These are phyloP conservation scores for Cubamyces sp. DNA, from an alignment of 768 basidiomycete genomes.

Conservation along the genomic window DNA sequence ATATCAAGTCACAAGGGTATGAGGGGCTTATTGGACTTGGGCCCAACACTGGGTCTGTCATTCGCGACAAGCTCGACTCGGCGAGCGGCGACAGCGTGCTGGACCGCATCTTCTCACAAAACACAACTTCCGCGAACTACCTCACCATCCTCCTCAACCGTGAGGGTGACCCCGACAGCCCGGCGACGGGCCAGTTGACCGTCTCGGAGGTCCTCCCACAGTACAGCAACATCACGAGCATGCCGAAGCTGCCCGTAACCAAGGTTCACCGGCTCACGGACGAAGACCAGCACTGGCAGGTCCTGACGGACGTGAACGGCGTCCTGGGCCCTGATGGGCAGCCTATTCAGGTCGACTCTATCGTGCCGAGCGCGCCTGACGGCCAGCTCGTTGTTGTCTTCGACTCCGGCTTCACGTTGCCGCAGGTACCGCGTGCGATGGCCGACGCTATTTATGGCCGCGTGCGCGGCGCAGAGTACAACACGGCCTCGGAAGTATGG, in stretches of 20 bases:
- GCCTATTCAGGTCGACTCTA: conserved; percentile 60
- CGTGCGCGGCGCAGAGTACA: conserved; percentile 73
- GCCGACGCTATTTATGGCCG: conserved; percentile 83
- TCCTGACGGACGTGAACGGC: conserved; percentile 66
- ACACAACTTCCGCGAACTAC: conserved; percentile 60
- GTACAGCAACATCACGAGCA: conserved; percentile 60
- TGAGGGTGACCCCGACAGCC: conserved; percentile 52
- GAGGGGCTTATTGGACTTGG: conserved; percentile 78
- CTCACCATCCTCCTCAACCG: conserved; percentile 72
- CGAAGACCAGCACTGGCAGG: conserved; percentile 83
- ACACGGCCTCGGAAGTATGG: conserved; percentile 61
- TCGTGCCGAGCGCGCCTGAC: conserved; percentile 67
- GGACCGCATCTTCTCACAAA: conserved; percentile 66
- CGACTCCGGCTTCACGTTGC: conserved; percentile 73
- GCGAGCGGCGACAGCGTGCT: conserved; percentile 60
- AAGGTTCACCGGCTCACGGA: conserved; percentile 61
- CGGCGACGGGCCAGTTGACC: conserved; percentile 67
- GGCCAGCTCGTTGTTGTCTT: conserved; percentile 72
- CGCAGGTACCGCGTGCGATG: conserved; percentile 74
- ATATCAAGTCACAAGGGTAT: conserved; percentile 64
- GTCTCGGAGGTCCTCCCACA: conserved; percentile 66
- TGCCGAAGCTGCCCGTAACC: conserved; percentile 69
- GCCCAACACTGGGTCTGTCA: conserved; percentile 71
- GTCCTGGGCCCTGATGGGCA: conserved; percentile 80
- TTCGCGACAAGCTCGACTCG: conserved; percentile 57